Conservation (phyloP, 768 basidiomycete genomes). For the Leccinum fibrillosum region DNA sequence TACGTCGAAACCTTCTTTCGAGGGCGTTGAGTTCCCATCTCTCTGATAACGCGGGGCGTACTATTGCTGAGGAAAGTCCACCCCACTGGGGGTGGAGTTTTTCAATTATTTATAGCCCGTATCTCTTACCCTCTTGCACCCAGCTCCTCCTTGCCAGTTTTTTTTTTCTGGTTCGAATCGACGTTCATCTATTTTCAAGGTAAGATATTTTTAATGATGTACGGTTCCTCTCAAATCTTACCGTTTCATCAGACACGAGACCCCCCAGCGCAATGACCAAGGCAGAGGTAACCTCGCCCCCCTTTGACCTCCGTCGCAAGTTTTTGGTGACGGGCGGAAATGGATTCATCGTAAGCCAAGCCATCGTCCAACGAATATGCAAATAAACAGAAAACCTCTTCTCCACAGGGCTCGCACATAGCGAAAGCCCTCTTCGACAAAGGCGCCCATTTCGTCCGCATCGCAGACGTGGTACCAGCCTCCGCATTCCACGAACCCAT, state of each 20-base stretch:
- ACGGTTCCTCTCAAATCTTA: neutral
- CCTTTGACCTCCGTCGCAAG: constrained; percentile 2
- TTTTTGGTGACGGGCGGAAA: constrained; percentile 49
- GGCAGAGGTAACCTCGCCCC: neutral
- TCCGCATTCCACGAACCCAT: constrained; percentile 19
- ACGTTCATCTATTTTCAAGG: neutral
- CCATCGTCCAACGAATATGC: neutral
- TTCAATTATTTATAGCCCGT: constrained; percentile 2
- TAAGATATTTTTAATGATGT: neutral
- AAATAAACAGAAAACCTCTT: neutral
- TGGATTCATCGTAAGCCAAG: constrained; percentile 48
- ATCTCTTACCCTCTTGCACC: neutral
- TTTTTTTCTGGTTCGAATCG: neutral
- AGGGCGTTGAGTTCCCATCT: constrained; percentile 3
- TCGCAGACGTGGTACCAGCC: constrained; percentile 39
- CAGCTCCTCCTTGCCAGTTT: neutral
- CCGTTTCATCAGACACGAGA: neutral
- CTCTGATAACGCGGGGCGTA: neutral
- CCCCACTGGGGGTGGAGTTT: neutral
- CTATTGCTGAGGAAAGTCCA: neutral
- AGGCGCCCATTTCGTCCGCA: constrained; percentile 36
- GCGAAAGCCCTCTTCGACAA: constrained; percentile 35
- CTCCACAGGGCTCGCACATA: constrained; percentile 48
- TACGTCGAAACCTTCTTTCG: neutral
- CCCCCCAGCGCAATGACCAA: neutral